A percentile compares a stretch with the other conserved stretches of the same genome.
Conservation (phyloP, 805 yeast genomes). For the Priceomyces melissophilus region DNA sequence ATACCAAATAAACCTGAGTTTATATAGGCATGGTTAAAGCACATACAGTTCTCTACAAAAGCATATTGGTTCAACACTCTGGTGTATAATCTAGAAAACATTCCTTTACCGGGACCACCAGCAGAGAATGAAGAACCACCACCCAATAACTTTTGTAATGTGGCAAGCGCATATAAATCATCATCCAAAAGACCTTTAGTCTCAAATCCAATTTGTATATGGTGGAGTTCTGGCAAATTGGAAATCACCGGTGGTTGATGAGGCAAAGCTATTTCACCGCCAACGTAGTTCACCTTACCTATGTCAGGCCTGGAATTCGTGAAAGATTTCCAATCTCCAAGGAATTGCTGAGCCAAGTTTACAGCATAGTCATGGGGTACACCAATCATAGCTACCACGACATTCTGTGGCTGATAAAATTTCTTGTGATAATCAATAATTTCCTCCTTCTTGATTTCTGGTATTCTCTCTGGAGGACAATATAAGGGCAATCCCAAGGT, state of each 20-base stretch:
- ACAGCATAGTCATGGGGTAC: constrained; percentile 68
- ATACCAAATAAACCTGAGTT: constrained; percentile 93
- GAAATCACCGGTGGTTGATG: constrained; percentile 37
- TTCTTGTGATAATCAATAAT: constrained; percentile 58
- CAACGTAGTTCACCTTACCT: constrained; percentile 61
- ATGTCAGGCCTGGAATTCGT: constrained; percentile 22
- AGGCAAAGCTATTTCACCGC: constrained; percentile 43
- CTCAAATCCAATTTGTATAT: constrained; percentile 83
- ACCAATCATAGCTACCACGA: constrained; percentile 87
- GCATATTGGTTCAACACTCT: constrained; percentile 89
- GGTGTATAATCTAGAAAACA: constrained; percentile 92
- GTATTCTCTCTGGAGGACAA: constrained; percentile 70
- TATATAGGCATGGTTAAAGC: constrained; percentile 85
- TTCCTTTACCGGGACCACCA: constrained; percentile 99
- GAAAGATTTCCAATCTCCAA: constrained; percentile 54
- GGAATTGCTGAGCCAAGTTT: constrained; percentile 54
- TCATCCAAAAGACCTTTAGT: constrained; percentile 80
- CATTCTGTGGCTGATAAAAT: constrained; percentile 74
- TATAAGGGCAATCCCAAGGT: constrained; percentile 85
- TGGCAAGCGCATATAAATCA: constrained; percentile 87
- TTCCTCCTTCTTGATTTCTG: constrained; percentile 48
- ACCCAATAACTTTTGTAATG: constrained; percentile 84
- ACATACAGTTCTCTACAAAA: constrained; percentile 81
- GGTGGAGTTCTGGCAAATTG: constrained; percentile 73
- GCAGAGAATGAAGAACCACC: constrained; percentile 98